These are phyloP conservation scores for Danielia oregonensis DNA, from an alignment of 805 yeast species.

Conservation along the genomic window DNA sequence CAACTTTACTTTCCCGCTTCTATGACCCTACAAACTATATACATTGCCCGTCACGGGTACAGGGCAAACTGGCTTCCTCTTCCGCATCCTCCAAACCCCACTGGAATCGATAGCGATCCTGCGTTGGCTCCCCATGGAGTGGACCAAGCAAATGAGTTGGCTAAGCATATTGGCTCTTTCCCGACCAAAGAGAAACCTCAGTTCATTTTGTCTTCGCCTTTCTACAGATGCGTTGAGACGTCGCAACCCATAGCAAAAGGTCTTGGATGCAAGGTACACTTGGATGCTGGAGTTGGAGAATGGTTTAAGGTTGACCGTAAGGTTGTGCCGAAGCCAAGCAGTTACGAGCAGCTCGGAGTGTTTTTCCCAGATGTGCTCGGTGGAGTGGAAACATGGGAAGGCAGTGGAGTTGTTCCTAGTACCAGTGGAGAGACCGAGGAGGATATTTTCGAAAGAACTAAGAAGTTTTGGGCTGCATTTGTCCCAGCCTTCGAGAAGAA, in stretches of 20 bases:
- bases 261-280: constrained; percentile 53
- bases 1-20: no score
- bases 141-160: constrained; percentile 81
- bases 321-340: constrained; percentile 68
- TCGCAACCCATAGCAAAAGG: constrained; percentile 61
- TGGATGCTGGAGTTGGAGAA: constrained; percentile 88
- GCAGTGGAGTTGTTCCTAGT: constrained; percentile 59
- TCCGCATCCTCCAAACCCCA: constrained; percentile 78
- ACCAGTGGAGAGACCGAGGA: constrained; percentile 68
- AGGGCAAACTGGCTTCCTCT: constrained; percentile 77
- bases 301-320: constrained; percentile 78
- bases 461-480: constrained; percentile 50
- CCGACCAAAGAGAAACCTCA: constrained; percentile 62
- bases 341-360: constrained; percentile 40
- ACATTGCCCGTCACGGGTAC: constrained; percentile 83
- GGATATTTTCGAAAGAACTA: constrained; percentile 64
- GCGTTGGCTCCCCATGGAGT: constrained; percentile 84
- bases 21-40: constrained; percentile 52
- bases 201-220: constrained; percentile 75
- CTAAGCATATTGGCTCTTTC: constrained; percentile 45
- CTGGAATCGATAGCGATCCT: constrained; percentile 89
- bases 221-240: constrained; percentile 86
- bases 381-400: constrained; percentile 29
- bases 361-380: constrained; percentile 47
- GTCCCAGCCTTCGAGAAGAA: constrained; percentile 52